Evolutionary conservation across 495 filamentous ascomycete species (phyloP).

Genomic region (Tuber borchii): DNA sequence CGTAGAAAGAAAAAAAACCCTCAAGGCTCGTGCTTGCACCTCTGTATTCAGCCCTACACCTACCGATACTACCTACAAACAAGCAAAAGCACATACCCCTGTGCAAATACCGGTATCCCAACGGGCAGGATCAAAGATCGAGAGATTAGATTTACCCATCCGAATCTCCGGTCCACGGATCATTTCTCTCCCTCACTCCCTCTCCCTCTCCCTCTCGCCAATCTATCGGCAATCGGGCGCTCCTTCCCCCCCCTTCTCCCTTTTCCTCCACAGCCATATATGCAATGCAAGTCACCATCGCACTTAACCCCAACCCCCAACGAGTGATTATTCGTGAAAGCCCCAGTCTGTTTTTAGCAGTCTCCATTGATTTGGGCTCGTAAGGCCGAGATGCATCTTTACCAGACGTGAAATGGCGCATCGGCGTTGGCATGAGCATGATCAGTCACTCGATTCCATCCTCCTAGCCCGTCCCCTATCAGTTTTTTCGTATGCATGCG

Average conservation of each 20-base stretch:
- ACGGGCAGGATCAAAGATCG: background rate
- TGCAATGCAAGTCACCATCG: background rate
- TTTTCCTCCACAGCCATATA: background rate
- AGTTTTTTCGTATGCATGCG: background rate
- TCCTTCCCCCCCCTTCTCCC: background rate
- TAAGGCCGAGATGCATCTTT: background rate
- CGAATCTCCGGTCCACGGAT: background rate
- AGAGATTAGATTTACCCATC: background rate
- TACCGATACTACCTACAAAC: background rate
- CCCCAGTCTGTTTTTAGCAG: background rate
- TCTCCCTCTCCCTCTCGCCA: background rate
- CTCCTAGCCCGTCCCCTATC: background rate
- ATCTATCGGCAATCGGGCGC: background rate
- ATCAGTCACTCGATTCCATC: background rate
- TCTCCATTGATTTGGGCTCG: background rate
- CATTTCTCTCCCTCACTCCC: background rate
- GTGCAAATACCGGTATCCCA: background rate
- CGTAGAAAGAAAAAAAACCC: background rate
- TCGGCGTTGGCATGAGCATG: background rate
- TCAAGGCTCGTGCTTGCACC: background rate
- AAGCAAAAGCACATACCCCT: background rate
- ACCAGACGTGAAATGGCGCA: background rate
- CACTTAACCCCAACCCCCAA: background rate
- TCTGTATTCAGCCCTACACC: background rate
- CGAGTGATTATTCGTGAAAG: background rate